These are phyloP conservation scores for Solanum chmielewskii DNA, from an alignment of 257 asterid genomes.

Conservation along the genomic window DNA sequence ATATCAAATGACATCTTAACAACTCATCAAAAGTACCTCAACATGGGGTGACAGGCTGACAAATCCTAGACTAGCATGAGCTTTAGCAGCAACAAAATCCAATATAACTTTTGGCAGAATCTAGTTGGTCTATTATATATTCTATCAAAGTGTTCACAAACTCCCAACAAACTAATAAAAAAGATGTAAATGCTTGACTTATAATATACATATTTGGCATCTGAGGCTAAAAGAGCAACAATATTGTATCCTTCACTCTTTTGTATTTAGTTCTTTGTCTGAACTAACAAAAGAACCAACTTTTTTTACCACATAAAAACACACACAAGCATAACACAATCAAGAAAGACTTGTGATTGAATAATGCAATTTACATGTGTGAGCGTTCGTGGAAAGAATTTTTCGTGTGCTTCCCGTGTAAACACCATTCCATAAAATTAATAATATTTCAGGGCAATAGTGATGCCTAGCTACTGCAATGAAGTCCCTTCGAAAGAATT, in stretches of 20 bases:
- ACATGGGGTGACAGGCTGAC: neutral
- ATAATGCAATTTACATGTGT: slow-evolving; percentile 40
- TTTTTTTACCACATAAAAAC: neutral
- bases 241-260: neutral
- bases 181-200: neutral
- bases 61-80: neutral
- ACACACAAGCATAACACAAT: neutral
- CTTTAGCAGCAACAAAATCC: neutral
- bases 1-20: too few relatives aligned
- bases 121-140: neutral
- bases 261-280: neutral
- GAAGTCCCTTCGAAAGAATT: neutral
- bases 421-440: slow-evolving; percentile 1
- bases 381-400: neutral
- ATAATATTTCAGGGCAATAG: neutral
- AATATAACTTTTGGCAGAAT: neutral
- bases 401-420: slow-evolving; percentile 4
- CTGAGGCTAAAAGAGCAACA: neutral
- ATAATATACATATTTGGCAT: neutral
- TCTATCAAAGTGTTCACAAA: neutral
- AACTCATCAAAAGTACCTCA: too few relatives aligned
- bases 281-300: neutral
- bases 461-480: neutral
- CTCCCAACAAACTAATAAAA: too few relatives aligned
- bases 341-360: slow-evolving; percentile 13